Evolutionary conservation across 2,329 filamentous ascomycete genomes (phyloP).

Genomic region (Zymoseptoria pseudotritici): DNA sequence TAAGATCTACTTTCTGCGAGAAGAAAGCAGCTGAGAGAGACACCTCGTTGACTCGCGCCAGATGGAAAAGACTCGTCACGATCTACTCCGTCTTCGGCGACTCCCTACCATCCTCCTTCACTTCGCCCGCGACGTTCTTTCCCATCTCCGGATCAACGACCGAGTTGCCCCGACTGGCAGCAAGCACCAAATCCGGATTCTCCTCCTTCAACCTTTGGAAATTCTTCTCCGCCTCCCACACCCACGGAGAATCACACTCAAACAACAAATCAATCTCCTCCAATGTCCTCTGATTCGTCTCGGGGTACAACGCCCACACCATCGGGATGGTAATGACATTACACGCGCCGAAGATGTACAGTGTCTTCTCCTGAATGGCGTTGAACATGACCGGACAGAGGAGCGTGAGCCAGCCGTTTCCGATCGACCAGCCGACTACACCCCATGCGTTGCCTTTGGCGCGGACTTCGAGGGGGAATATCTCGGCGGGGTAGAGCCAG

Average conservation of each 20-base stretch:
- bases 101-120: slow-evolving; percentile 11
- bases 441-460: slow-evolving; percentile 71
- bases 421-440: slow-evolving; percentile 68
- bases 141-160: slow-evolving; percentile 21
- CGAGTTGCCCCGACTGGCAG: slow-evolving; percentile 23
- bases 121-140: slow-evolving; percentile 8
- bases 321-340: slow-evolving; percentile 61
- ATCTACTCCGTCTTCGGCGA: slow-evolving; percentile 6
- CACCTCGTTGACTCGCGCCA: too few relatives aligned
- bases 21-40: too few relatives aligned
- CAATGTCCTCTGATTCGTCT: slow-evolving; percentile 62
- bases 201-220: slow-evolving; percentile 57
- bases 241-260: slow-evolving; percentile 58
- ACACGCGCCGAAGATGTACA: slow-evolving; percentile 65
- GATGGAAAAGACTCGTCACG: too few relatives aligned
- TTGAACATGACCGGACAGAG: slow-evolving; percentile 50
- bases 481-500: slow-evolving; percentile 53
- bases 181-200: slow-evolving; percentile 38
- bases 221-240: slow-evolving; percentile 57
- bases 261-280: slow-evolving; percentile 72
- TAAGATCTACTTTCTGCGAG: slow-evolving; percentile 17
- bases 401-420: slow-evolving; percentile 53
- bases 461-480: slow-evolving; percentile 63
- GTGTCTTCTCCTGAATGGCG: slow-evolving; percentile 59
- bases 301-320: slow-evolving; percentile 67